Base-by-base conservation (phyloP, 2,329 filamentous ascomycete genomes). In the Ophiostoma piceae region DNA sequence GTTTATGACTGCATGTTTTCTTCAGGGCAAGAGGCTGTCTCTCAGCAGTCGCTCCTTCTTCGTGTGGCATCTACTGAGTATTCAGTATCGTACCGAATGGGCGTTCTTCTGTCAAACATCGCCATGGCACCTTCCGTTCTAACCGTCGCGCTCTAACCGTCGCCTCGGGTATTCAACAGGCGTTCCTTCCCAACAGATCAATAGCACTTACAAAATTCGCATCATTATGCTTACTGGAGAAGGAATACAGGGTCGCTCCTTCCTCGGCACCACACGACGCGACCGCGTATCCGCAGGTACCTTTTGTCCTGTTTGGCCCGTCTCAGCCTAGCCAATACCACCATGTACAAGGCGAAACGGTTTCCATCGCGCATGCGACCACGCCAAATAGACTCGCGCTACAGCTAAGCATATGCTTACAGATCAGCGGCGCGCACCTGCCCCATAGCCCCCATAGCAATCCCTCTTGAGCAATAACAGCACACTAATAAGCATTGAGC, bases 281-380 rank as follows among this genome's bases (percentile, higher is more conserved):
- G 57, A 62, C 12, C 14, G 26, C 57, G 57, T 62, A 32, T 26
- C 57, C 26, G 32, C 57, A 62, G 26, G 57, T 62, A 26, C 5
- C 26, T 62, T 62, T 32, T 32, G 8, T 14, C 57, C 22, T n/a
- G 16, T 64, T 57, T 67, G n/a, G 26, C 8, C 29, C 26, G 26
- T 67, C 29, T 35, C 57, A 62, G 57, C 57, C 57, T 62, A 32
- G 57, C 57, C 6, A 16, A 32, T 62, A 62, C 57, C 57, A 16
- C 57, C 57, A 62, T 35, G 26, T 62, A 62, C 57, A 29, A 62
- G 57, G 14, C 26, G 26, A 32, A 62, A 62, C 57, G 26, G 57
- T 62, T 57, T 7, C 57, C 57, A 62, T 62, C 12, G 11, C 22
- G 26, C 57, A 29, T 62, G 57, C 57, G 26, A 62, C 54, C 57